Evolutionary conservation across 1,284 basidiomycete species (phyloP).

Genomic region (Pyrrhoderma noxium): DNA sequence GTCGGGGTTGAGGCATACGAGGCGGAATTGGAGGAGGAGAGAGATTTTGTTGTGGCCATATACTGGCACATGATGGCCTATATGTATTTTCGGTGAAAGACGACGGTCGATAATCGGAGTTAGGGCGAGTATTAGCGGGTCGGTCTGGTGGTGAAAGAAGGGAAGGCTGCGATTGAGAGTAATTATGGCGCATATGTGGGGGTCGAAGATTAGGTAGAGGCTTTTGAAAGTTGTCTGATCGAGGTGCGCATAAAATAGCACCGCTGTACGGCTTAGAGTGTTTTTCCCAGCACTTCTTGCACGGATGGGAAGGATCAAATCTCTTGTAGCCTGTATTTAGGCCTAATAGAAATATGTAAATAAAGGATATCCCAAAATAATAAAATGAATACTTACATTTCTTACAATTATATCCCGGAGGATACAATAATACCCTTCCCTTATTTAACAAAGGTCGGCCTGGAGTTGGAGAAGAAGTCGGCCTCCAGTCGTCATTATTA

Average conservation of each 20-base stretch:
- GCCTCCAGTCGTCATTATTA: slow-evolving; percentile 42
- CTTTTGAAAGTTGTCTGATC: slow-evolving; percentile 34
- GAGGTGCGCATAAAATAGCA: slow-evolving; percentile 49
- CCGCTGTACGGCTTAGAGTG: slow-evolving; percentile 53
- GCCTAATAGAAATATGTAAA: slow-evolving; percentile 34
- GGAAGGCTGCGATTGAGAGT: slow-evolving; percentile 15
- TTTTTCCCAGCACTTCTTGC: slow-evolving; percentile 62
- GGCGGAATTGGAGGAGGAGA: neutral
- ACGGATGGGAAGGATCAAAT: slow-evolving; percentile 57
- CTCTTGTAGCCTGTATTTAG: slow-evolving; percentile 66
- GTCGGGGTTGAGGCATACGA: neutral
- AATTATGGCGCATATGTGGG: slow-evolving; percentile 20
- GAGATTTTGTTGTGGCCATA: neutral
- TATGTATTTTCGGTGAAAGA: slow-evolving; percentile 8
- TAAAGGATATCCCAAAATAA: neutral
- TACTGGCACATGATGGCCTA: neutral
- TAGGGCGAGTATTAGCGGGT: slow-evolving; percentile 22
- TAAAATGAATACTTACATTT: slow-evolving; percentile 44
- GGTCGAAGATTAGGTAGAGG: slow-evolving; percentile 29
- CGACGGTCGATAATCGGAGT: slow-evolving; percentile 19
- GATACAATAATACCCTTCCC: slow-evolving; percentile 61
- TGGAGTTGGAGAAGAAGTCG: slow-evolving; percentile 52
- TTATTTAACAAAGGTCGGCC: slow-evolving; percentile 57
- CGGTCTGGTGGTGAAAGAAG: slow-evolving; percentile 15
- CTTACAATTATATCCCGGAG: slow-evolving; percentile 46